A percentile compares a stretch with the other conserved stretches of the same genome.
Evolutionary conservation across 345 rosid species (phyloP).

Genomic region (Pugionium cornutum): DNA sequence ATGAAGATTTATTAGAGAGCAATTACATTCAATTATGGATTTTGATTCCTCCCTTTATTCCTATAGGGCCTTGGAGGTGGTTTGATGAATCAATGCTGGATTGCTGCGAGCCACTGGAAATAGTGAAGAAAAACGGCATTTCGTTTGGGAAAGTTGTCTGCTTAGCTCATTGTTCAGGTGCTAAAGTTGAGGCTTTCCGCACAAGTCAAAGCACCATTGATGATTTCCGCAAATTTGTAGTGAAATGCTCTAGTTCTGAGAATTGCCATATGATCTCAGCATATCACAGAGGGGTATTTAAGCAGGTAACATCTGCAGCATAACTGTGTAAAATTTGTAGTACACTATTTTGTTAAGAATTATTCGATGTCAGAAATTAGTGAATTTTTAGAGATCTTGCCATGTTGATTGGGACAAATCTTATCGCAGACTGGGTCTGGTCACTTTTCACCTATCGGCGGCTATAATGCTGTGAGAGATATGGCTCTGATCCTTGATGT

Average conservation of each 20-base stretch:
- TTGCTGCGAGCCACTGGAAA: constrained; percentile 89
- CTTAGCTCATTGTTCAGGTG: constrained; percentile 90
- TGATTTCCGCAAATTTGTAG: constrained; percentile 65
- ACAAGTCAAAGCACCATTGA: constrained; percentile 74
- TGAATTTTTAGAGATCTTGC: background rate
- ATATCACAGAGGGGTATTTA: constrained; percentile 65
- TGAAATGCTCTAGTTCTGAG: constrained; percentile 69
- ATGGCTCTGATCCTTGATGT: constrained; percentile 97
- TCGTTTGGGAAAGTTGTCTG: constrained; percentile 89
- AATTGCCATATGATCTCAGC: constrained; percentile 78
- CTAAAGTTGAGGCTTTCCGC: constrained; percentile 82
- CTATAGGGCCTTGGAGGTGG: constrained; percentile 99
- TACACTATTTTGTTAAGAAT: no score
- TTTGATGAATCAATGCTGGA: constrained; percentile 95
- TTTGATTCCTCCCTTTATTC: constrained; percentile 9
- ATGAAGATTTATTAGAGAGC: no score
- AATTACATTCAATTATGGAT: no score
- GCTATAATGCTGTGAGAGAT: constrained; percentile 84
- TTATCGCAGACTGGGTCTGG: constrained; percentile 79
- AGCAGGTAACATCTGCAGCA: constrained; percentile 53
- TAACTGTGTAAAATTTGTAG: background rate
- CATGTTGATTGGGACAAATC: constrained; percentile 7
- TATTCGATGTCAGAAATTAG: no score
- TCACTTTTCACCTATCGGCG: constrained; percentile 96
- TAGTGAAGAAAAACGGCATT: constrained; percentile 77